Evolutionary conservation across 768 basidiomycete genomes (phyloP).

Genomic region (Daedalea quercina): DNA sequence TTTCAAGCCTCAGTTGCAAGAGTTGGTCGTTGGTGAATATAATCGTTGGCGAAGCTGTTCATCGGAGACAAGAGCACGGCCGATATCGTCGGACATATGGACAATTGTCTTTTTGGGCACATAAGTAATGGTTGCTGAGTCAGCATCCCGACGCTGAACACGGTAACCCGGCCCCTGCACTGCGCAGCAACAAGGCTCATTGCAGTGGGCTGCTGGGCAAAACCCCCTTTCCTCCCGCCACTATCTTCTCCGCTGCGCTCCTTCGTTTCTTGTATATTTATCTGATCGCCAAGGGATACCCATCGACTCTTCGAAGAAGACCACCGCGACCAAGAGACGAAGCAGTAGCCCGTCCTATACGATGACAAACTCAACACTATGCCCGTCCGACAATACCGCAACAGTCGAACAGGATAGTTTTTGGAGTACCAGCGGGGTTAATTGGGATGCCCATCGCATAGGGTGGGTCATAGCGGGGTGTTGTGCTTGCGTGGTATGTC

Average conservation of each 20-base stretch:
- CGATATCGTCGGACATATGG: no score
- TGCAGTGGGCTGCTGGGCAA: background rate
- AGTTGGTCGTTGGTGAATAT: no score
- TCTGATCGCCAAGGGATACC: background rate
- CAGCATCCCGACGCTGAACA: background rate
- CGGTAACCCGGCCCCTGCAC: background rate
- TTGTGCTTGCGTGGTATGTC: slow-evolving; percentile 48
- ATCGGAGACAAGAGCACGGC: no score
- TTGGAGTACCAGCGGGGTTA: slow-evolving; percentile 45
- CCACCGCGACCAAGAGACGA: background rate
- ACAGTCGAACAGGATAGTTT: slow-evolving; percentile 54
- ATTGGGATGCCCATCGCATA: slow-evolving; percentile 61
- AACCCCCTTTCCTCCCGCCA: background rate
- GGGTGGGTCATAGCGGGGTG: slow-evolving; percentile 71
- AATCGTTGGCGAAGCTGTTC: no score
- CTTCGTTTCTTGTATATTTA: background rate
- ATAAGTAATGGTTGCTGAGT: background rate
- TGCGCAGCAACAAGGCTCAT: background rate
- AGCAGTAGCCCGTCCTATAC: background rate
- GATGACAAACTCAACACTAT: slow-evolving; percentile 23
- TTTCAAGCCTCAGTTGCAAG: no score
- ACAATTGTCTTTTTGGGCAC: background rate
- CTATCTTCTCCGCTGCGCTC: background rate
- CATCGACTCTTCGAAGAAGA: background rate
- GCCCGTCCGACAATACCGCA: slow-evolving; percentile 45